Base-by-base conservation (phyloP, 345 rosid genomes). In the Alliaria petiolata region DNA sequence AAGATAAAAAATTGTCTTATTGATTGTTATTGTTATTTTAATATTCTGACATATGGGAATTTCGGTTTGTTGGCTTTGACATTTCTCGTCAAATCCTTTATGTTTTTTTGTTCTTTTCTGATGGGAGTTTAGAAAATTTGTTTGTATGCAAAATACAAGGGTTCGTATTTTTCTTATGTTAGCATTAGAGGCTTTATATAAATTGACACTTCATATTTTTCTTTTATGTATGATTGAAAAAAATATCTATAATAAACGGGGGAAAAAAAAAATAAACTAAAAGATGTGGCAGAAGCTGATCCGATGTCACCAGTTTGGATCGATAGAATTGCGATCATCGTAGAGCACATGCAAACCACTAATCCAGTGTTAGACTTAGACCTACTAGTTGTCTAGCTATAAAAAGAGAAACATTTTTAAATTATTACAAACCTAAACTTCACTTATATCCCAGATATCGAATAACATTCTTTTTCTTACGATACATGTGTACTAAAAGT, bases 281-380 rank as follows among this genome's bases (percentile, higher is more conserved):
- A 59, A 35, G 39, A 47, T 46, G 13, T 47, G 30, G 33, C 58
- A 38, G 16, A 69, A 46, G 2, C 49, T 30, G 11, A 69, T 16
- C 9, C 46, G 13, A 22, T 69, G 65, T 57, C 75, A 51, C 28
- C 35, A 62, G 43, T 39, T 62, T 51, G 11, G 2, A 14, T 19
- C 12, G 46, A 52, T 39, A 19, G 2, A 62, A 10, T 3, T 35
- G 7, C 10, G 40, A 17, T 60, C 8, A 60, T 49, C 57, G 60
- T 30, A 39, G 22, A 20, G 54, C 76, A 72, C 70, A 72, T 72
- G 76, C 57, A 55, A 54, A 36, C 57, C 77, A 72, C 65, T 54
- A 46, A 53, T 55, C 30, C 39, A 31, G 9, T 17, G n/a, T n/a
- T n/a, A n/a, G n/a, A n/a, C 26, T 60, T 62, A 51, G 68, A 70